phyloP scores from a whole-genome alignment of 352 stramenopile species.

The Pythium sukuiense region DNA sequence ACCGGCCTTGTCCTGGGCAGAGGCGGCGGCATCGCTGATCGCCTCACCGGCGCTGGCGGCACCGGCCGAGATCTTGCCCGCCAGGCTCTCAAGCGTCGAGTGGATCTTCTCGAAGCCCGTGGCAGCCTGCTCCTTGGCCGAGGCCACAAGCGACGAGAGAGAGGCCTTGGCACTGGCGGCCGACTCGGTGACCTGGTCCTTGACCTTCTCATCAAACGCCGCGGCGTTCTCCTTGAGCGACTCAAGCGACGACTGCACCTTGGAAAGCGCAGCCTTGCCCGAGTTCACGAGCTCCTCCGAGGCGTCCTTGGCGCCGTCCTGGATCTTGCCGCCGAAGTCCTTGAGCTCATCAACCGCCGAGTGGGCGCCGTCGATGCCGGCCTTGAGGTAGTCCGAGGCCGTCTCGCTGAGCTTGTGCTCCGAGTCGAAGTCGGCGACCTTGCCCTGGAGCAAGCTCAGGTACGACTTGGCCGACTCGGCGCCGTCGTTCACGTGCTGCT shows the following conservation, averaged over 20 bases:
- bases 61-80: background rate
- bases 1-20: slow-evolving; percentile 7
- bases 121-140: slow-evolving; percentile 47
- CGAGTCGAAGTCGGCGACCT: slow-evolving; percentile 50
- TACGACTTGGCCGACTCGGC: slow-evolving; percentile 71
- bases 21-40: slow-evolving; percentile 34
- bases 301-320: slow-evolving; percentile 49
- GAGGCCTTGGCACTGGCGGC: slow-evolving; percentile 53
- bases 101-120: slow-evolving; percentile 60
- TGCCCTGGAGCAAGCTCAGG: slow-evolving; percentile 36
- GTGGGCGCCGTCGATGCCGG: slow-evolving; percentile 62
- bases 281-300: slow-evolving; percentile 48
- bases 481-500: slow-evolving; percentile 61
- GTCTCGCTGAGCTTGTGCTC: slow-evolving; percentile 74
- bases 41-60: slow-evolving; percentile 35
- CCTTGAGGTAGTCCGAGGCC: slow-evolving; percentile 58
- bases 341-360: slow-evolving; percentile 69
- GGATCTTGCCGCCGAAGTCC: slow-evolving; percentile 49
- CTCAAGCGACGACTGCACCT: slow-evolving; percentile 20
- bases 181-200: slow-evolving; percentile 35
- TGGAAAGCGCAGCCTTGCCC: slow-evolving; percentile 50
- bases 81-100: slow-evolving; percentile 44
- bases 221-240: slow-evolving; percentile 56
- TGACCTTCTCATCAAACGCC: slow-evolving; percentile 50
- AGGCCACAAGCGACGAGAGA: slow-evolving; percentile 44